These are phyloP conservation scores for Linnemannia schmuckeri DNA, from an alignment of 192 early-diverging fungal species.

Conservation along the genomic window DNA sequence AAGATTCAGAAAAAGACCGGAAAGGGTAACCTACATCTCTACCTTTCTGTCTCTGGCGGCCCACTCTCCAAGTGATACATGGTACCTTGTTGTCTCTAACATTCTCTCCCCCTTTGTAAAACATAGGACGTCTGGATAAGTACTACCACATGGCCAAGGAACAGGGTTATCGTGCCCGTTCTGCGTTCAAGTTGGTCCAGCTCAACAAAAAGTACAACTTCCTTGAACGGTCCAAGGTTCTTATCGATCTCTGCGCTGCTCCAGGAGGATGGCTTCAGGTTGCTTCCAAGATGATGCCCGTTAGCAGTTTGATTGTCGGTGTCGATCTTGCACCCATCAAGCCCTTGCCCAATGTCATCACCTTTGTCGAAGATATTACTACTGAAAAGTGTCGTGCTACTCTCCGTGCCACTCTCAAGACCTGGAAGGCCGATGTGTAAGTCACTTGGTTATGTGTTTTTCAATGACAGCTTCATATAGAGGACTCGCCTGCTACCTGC, in stretches of 20 bases:
- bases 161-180: slow-evolving; percentile 98
- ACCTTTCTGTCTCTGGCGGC: too few relatives aligned
- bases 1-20: slow-evolving; percentile 65
- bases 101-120: not conserved
- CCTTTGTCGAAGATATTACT: slow-evolving; percentile 97
- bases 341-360: slow-evolving; percentile 95
- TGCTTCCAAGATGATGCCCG: slow-evolving; percentile 98
- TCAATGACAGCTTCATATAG: not conserved
- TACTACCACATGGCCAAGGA: slow-evolving; percentile 99
- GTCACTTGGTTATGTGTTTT: slow-evolving; percentile 1
- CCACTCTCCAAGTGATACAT: not conserved
- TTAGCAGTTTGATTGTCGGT: slow-evolving; percentile 92
- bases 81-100: not conserved
- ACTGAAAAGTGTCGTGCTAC: slow-evolving; percentile 92
- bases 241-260: slow-evolving; percentile 98
- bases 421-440: slow-evolving; percentile 98
- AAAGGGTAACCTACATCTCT: slow-evolving; percentile 49
- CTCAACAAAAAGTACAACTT: slow-evolving; percentile 99
- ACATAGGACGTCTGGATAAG: slow-evolving; percentile 96
- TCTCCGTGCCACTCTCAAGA: slow-evolving; percentile 91
- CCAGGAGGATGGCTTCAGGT: slow-evolving; percentile 99
- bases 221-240: slow-evolving; percentile 85
- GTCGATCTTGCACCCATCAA: slow-evolving; percentile 97
- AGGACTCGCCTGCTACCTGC: not conserved
- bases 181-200: slow-evolving; percentile 99